phyloP scores from a whole-genome alignment of 257 asterid species.

The Nicotiana benthamiana region DNA sequence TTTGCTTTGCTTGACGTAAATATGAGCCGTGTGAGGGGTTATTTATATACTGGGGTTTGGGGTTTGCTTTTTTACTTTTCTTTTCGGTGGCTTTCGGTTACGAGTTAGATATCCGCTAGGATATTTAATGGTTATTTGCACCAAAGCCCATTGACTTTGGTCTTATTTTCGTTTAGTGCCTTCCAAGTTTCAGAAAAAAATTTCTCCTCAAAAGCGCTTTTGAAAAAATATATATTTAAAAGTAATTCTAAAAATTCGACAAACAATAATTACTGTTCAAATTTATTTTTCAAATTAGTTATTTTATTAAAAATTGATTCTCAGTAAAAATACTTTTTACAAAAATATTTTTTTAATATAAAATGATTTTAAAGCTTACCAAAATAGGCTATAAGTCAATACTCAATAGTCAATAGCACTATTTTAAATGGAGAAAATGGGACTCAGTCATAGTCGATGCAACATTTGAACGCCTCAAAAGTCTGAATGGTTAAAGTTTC shows the following conservation, averaged over 20 bases:
- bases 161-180: not conserved
- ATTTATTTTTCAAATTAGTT: no score
- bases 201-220: no score
- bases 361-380: no score
- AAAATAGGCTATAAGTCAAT: not conserved
- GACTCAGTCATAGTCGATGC: not conserved
- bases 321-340: no score
- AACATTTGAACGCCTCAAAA: not conserved
- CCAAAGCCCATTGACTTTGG: not conserved
- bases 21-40: not conserved
- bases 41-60: not conserved
- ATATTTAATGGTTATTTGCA: not conserved
- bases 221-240: no score
- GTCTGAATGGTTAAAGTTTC: not conserved
- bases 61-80: not conserved
- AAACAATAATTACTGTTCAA: no score
- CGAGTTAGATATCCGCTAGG: not conserved
- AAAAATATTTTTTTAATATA: no score
- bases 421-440: not conserved
- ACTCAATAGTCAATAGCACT: no score
- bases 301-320: fast-evolving
- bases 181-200: not conserved
- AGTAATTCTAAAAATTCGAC: no score
- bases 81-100: not conserved
- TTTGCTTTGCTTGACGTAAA: not conserved